Base-by-base conservation (phyloP, 192 early-diverging fungal species). In the Coemansia sp. region DNA sequence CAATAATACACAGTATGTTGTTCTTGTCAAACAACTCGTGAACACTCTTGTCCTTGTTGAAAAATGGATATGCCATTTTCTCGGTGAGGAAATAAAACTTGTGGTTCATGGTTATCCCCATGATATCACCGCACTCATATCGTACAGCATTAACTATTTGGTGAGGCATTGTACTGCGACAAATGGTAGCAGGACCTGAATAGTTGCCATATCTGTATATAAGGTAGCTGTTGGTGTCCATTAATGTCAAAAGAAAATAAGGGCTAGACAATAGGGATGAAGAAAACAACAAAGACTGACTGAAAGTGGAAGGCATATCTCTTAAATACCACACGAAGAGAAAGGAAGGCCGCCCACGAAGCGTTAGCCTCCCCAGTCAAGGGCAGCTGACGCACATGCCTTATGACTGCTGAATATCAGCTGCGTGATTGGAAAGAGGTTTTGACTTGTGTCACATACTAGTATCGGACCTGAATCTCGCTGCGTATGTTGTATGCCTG, bases 401-500 rank as follows among this genome's bases (percentile, higher is more conserved):
- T 24, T 7, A 7, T 18, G n/a, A 19, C 41, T 19, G 39, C 14
- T 15, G n/a, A n/a, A n/a, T n/a, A n/a, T n/a, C n/a, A n/a, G n/a
- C n/a, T n/a, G n/a, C n/a, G n/a, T n/a, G n/a, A n/a, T n/a, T n/a
- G n/a, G n/a, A n/a, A n/a, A n/a, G n/a, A n/a, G n/a, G n/a, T n/a
- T n/a, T n/a, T n/a, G n/a, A n/a, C n/a, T n/a, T n/a, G n/a, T n/a
- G n/a, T n/a, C n/a, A n/a, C n/a, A n/a, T n/a, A n/a, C n/a, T n/a
- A n/a, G 43, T 88, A 85, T 46, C 85, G 64, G 55, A 85, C 83
- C 74, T 85, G 68, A 17, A 85, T 86, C 60, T 90, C 88, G 70
- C 87, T 86, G 24, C 85, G 73, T 15, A 90, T 76, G 44, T 88
- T 90, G 55, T 83, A 72, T 8, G 88, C 88, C 68, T 90, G 86